phyloP scores from a whole-genome alignment of 2,329 filamentous ascomycete species.

The Penicillium sp. region DNA sequence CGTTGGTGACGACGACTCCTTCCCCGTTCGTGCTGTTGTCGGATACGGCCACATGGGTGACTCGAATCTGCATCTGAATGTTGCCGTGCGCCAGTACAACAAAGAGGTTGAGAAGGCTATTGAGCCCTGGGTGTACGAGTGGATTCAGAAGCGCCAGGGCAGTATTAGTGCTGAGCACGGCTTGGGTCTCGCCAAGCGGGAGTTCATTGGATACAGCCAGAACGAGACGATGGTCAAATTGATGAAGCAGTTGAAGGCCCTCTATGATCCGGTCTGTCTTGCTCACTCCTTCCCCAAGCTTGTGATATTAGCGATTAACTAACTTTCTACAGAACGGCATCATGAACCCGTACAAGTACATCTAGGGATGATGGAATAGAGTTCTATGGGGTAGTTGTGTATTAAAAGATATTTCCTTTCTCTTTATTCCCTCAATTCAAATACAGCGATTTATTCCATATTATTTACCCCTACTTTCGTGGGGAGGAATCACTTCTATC shows the following conservation, averaged over 20 bases:
- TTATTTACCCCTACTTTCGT: not conserved
- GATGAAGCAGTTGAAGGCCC: conserved; percentile 93
- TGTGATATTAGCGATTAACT: conserved; percentile 12
- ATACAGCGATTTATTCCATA: not conserved
- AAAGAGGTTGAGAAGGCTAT: conserved; percentile 82
- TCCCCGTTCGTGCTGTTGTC: conserved; percentile 85
- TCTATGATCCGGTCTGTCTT: conserved; percentile 85
- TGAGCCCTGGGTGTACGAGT: conserved; percentile 97
- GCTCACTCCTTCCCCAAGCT: not conserved
- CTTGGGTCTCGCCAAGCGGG: conserved; percentile 91
- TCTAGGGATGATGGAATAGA: conserved; percentile 46
- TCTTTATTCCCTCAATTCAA: not conserved
- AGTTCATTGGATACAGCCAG: conserved; percentile 90
- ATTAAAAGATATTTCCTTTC: conserved; percentile 11
- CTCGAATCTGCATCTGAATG: conserved; percentile 90
- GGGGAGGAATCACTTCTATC: not conserved
- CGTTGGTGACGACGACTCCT: conserved; percentile 72
- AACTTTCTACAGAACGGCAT: conserved; percentile 75
- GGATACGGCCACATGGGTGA: conserved; percentile 99
- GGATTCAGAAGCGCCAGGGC: conserved; percentile 83
- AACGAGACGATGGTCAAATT: conserved; percentile 82
- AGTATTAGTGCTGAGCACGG: conserved; percentile 98
- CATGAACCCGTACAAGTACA: conserved; percentile 99
- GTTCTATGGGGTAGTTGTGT: conserved; percentile 10
- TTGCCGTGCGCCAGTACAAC: conserved; percentile 80